phyloP scores from a whole-genome alignment of 2,329 filamentous ascomycete genomes.

The Trichoderma sp. region DNA sequence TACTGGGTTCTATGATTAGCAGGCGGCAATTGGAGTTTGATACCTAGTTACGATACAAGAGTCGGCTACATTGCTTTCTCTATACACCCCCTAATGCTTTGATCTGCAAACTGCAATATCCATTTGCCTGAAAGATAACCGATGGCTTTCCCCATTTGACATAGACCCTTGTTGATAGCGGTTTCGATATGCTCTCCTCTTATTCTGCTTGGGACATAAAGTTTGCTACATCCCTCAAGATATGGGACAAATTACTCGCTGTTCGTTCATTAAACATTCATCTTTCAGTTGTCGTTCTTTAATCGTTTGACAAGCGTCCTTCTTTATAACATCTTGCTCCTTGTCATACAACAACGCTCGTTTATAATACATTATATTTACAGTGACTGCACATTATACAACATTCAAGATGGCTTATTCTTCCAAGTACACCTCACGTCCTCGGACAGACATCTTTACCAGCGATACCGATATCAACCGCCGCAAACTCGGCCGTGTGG shows the following conservation, averaged over 20 bases:
- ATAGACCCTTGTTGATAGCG: background rate
- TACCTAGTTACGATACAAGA: background rate
- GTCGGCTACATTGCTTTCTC: background rate
- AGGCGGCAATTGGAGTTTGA: background rate
- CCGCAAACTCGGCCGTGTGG: conserved; percentile 60
- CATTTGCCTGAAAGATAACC: background rate
- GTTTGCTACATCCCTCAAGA: background rate
- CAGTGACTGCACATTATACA: background rate
- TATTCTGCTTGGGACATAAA: background rate
- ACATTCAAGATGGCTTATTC: conserved; percentile 31
- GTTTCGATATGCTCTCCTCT: background rate
- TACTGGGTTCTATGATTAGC: background rate
- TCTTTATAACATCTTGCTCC: background rate
- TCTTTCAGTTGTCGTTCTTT: background rate
- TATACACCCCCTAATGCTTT: background rate
- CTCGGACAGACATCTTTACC: conserved; percentile 61
- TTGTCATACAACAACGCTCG: background rate
- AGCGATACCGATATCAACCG: conserved; percentile 67
- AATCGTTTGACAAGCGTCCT: background rate
- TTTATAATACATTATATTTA: background rate
- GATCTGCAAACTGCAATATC: background rate
- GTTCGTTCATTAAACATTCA: background rate
- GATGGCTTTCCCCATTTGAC: background rate
- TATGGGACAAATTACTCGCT: background rate
- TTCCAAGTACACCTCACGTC: conserved; percentile 34